phyloP scores from a whole-genome alignment of 2,329 filamentous ascomycete genomes.

The Gliomastix tumulicola region DNA sequence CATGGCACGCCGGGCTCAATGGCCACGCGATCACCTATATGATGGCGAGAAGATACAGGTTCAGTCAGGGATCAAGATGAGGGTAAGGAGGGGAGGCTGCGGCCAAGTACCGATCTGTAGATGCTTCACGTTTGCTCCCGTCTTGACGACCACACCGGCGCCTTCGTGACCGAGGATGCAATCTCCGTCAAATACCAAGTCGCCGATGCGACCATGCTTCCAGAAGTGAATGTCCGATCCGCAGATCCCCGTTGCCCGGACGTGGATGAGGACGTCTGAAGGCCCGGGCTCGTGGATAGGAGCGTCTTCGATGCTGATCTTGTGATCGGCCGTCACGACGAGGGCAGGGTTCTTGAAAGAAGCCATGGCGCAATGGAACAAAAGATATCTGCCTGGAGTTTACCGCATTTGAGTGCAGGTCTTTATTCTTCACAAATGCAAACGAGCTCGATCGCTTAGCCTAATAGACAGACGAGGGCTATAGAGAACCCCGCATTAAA shows the following conservation, averaged over 20 bases:
- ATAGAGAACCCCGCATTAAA: too few species aligned
- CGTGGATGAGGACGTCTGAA: conserved; percentile 52
- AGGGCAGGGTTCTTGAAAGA: not conserved
- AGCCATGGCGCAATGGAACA: too few species aligned
- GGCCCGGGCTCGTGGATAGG: conserved; percentile 10
- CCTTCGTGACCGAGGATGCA: conserved; percentile 62
- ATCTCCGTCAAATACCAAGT: conserved; percentile 53
- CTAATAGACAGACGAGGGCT: too few species aligned
- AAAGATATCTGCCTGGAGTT: too few species aligned
- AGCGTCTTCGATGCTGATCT: not conserved
- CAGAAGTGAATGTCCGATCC: conserved; percentile 67
- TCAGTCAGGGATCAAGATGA: too few species aligned
- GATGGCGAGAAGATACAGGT: too few species aligned
- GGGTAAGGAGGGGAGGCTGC: too few species aligned
- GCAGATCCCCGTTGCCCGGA: conserved; percentile 59
- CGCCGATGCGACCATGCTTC: conserved; percentile 57
- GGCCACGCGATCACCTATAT: conserved; percentile 51
- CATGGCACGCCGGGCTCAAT: conserved; percentile 59
- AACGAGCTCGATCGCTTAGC: too few species aligned
- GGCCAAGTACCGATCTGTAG: not conserved
- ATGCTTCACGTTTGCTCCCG: not conserved
- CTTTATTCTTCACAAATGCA: too few species aligned
- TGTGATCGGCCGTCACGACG: not conserved
- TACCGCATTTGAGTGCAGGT: too few species aligned
- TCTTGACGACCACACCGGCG: conserved; percentile 46